Conservation (phyloP, 2,329 filamentous ascomycete species). For the Botrytis pseudocinerea region DNA sequence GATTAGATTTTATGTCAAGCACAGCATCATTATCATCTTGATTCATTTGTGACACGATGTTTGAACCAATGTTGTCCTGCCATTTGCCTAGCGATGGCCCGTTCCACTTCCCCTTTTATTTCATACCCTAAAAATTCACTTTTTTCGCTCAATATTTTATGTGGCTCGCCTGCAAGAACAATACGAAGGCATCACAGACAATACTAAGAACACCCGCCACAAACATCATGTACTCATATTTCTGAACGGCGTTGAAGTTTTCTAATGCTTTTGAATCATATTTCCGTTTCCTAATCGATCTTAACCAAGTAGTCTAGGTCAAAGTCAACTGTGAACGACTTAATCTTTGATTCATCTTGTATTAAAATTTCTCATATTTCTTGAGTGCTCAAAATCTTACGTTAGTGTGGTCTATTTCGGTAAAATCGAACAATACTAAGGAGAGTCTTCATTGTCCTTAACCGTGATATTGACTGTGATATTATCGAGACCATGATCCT, state of each 20-base stretch:
- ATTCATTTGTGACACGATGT: background rate
- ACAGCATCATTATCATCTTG: background rate
- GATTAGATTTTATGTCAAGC: background rate
- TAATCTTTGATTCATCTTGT: background rate
- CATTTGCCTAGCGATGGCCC: constrained; percentile 38
- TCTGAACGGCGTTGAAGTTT: background rate
- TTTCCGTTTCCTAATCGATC: background rate
- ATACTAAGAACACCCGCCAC: constrained; percentile 17
- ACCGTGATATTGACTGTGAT: background rate
- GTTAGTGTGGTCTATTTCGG: background rate
- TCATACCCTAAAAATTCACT: constrained; percentile 12
- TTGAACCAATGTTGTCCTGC: constrained; percentile 40
- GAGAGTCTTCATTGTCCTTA: constrained; percentile 15
- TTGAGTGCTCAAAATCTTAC: background rate
- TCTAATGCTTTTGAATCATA: background rate
- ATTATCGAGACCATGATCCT: constrained; percentile 4
- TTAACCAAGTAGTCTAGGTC: constrained; percentile 2
- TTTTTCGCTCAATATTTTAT: constrained; percentile 1
- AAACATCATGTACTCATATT: constrained; percentile 13
- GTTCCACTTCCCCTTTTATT: constrained; percentile 45
- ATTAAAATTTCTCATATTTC: background rate
- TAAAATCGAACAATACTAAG: constrained; percentile 21
- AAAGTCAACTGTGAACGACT: background rate
- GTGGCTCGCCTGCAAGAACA: constrained; percentile 21
- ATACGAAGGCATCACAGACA: constrained; percentile 21